Evolutionary conservation across 306 rosid species (phyloP).

Genomic region (Cucumis sativus): DNA sequence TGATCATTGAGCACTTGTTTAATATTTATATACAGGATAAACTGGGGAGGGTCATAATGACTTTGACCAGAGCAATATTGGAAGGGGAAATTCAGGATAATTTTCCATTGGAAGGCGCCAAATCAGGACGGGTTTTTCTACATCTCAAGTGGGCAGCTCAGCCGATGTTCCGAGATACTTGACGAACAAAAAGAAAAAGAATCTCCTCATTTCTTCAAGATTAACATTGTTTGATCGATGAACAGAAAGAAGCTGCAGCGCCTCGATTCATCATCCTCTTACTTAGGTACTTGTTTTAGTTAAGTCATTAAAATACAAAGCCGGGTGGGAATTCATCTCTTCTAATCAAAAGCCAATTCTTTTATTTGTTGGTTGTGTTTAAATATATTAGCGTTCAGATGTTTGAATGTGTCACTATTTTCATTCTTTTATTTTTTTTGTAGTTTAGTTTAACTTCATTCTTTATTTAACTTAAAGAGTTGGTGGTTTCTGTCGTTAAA

Average conservation of each 20-base stretch:
- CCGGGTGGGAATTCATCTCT: neutral
- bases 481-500: no score
- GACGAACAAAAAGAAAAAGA: neutral
- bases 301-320: neutral
- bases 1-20: neutral
- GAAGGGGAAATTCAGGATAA: slow-evolving; percentile 63
- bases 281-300: neutral
- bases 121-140: slow-evolving; percentile 53
- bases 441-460: neutral
- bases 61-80: slow-evolving; percentile 57
- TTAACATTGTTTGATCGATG: neutral
- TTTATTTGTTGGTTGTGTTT: neutral
- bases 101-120: slow-evolving; percentile 39
- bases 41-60: slow-evolving; percentile 64
- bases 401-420: neutral
- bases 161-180: slow-evolving; percentile 34
- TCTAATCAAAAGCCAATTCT: neutral
- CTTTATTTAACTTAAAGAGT: no score
- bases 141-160: slow-evolving; percentile 66
- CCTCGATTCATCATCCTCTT: neutral
- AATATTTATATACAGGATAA: slow-evolving; percentile 34
- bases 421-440: neutral
- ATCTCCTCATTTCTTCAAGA: neutral
- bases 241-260: neutral
- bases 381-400: neutral